Evolutionary conservation across 345 rosid genomes (phyloP).

Genomic region (Adansonia digitata): DNA sequence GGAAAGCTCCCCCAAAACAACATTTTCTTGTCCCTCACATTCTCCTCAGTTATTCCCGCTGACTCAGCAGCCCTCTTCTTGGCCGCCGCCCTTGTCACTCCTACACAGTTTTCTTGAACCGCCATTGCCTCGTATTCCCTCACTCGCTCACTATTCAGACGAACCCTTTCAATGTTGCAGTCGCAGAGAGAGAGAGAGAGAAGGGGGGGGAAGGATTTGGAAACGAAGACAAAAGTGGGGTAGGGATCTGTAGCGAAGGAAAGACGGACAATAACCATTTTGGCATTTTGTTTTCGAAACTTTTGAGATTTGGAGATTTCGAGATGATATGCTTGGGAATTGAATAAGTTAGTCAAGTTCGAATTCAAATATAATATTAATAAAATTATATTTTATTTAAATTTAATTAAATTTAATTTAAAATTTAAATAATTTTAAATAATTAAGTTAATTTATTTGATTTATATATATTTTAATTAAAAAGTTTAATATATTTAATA

Average conservation of each 20-base stretch:
- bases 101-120: constrained; percentile 40
- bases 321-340: too few relatives aligned
- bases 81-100: constrained; percentile 53
- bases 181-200: background rate
- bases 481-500: too few relatives aligned
- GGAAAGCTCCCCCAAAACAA: constrained; percentile 58
- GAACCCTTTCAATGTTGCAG: background rate
- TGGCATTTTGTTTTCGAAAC: constrained; percentile 19
- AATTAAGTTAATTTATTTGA: too few relatives aligned
- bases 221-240: background rate
- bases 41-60: constrained; percentile 9
- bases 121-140: constrained; percentile 29
- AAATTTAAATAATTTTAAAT: too few relatives aligned
- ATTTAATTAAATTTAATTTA: too few relatives aligned
- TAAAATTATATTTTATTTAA: too few relatives aligned
- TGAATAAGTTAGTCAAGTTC: too few relatives aligned
- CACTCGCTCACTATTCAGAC: background rate
- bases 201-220: too few relatives aligned
- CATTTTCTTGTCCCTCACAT: constrained; percentile 47
- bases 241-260: background rate
- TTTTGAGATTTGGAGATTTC: too few relatives aligned
- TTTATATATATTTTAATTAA: too few relatives aligned
- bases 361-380: too few relatives aligned
- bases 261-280: constrained; percentile 30
- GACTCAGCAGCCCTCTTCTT: constrained; percentile 42